Evolutionary conservation across 2,329 filamentous ascomycete species (phyloP).

Genomic region (Didymella glomerata): DNA sequence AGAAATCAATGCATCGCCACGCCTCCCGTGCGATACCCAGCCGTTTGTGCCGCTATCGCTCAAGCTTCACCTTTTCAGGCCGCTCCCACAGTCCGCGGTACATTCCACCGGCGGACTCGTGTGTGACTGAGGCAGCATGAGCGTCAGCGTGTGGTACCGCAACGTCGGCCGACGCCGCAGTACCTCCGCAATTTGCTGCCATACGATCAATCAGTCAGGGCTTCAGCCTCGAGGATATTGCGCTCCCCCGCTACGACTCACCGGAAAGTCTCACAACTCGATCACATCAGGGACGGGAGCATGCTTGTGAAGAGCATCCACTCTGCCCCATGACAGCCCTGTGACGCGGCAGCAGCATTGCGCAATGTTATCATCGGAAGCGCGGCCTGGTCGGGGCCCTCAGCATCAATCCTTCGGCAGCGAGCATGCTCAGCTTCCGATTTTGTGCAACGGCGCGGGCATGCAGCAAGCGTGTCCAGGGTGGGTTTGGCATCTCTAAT

Average conservation of each 20-base stretch:
- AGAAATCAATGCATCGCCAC: neutral
- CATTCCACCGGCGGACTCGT: conserved; percentile 18
- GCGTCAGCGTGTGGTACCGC: conserved; percentile 11
- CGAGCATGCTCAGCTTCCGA: conserved; percentile 29
- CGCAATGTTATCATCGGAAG: conserved; percentile 9
- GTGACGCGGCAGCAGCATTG: conserved; percentile 9
- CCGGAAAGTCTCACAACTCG: neutral
- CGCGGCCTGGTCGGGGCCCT: conserved; percentile 10
- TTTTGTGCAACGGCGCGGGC: conserved; percentile 26
- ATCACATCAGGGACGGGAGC: neutral
- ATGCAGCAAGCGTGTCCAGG: conserved; percentile 6
- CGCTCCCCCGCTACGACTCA: neutral
- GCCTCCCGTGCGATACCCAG: conserved; percentile 6
- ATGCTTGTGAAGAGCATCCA: conserved; percentile 1
- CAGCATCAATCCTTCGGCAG: conserved; percentile 23
- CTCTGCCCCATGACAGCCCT: neutral
- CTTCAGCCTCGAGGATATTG: neutral
- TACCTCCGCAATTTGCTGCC: conserved; percentile 4
- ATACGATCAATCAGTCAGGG: neutral
- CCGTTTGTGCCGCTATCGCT: conserved; percentile 19
- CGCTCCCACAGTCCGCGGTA: conserved; percentile 15
- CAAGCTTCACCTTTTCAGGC: conserved; percentile 15
- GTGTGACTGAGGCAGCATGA: conserved; percentile 22
- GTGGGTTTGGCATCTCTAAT: conserved; percentile 7
- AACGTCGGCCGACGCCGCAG: conserved; percentile 12